Base-by-base conservation (phyloP, 2,329 filamentous ascomycete species). In the Colletotrichum trifolii region DNA sequence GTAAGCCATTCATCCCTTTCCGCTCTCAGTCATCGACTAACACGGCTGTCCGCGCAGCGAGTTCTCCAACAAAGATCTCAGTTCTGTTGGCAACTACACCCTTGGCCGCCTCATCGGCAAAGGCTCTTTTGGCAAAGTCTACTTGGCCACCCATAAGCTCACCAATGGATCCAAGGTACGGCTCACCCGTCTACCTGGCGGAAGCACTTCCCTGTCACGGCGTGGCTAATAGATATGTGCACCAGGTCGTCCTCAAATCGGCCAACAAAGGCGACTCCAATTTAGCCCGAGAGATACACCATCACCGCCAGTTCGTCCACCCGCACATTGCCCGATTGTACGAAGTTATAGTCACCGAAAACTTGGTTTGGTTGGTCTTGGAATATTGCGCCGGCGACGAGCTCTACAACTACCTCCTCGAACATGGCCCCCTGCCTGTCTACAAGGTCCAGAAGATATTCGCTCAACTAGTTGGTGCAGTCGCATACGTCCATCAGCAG, bases 371-470 rank as follows among this genome's bases (percentile, higher is more conserved):
- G 96, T 85, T 99, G 74, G 96, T 96, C 36, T 82, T 99, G 73
- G 96, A 99, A 81, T 99, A 97, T 77, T 99, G 96, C 79, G 91
- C 93, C 68, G 94, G 96, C 66, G 96, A 98, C 79, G 96, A 99
- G 79, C 84, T 99, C 17, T 99, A 98, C 83, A 96, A 98, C 76
- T 94, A 98, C 78, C 89, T 99, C 66, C 88, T 97, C 69, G 86
- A 91, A 67, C 88, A 97, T 77, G 96, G 96, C 9, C 90, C 92
- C 9, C 86, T 99, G 47, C 89, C 94, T 6, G 87, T 91, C 59
- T 85, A 91, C 46, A 97, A 97, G 78, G 95, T 96, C 39, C 94
- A 97, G 78, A 96, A 91, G 80, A 97, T 96, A 55, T 99, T 99
- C 77, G 91, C 95, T 2, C 96, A 99, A 77, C 87, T 99, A 46